phyloP scores from a whole-genome alignment of 2,329 filamentous ascomycete species.

The Claviceps lovelessii region DNA sequence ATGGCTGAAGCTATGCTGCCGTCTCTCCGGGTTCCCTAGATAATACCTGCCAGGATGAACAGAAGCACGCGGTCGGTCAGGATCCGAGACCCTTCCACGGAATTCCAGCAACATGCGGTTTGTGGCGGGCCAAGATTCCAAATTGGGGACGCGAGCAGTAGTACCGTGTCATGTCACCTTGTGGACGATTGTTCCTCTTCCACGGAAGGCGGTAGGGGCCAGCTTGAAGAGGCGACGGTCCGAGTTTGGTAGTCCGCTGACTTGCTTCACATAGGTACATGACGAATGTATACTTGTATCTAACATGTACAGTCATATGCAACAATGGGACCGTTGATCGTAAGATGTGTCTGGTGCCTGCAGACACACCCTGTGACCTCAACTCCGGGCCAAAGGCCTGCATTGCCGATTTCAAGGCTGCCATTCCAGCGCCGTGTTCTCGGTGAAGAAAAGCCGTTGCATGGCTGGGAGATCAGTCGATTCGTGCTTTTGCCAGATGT shows the following conservation, averaged over 20 bases:
- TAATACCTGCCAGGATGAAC: not conserved
- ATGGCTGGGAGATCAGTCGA: not conserved
- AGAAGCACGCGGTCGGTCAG: not conserved
- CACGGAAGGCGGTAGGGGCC: too few species aligned
- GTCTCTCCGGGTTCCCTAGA: not conserved
- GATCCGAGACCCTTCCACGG: not conserved
- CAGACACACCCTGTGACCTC: not conserved
- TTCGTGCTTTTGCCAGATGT: not conserved
- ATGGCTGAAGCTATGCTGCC: too few species aligned
- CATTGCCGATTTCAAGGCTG: not conserved
- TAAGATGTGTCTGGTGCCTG: not conserved
- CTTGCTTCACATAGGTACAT: not conserved
- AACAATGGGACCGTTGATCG: not conserved
- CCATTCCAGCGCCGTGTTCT: not conserved
- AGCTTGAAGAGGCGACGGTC: not conserved
- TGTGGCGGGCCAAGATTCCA: not conserved
- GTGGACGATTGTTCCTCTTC: not conserved
- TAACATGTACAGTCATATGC: not conserved
- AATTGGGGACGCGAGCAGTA: not conserved
- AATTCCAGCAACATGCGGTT: not conserved
- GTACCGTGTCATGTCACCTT: not conserved
- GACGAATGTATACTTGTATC: not conserved
- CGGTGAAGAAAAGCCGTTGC: not conserved
- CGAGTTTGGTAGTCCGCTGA: too few species aligned
- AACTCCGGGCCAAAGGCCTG: not conserved